phyloP scores from a whole-genome alignment of 2,329 filamentous ascomycete species.

The Aspergillus hiratsukae region DNA sequence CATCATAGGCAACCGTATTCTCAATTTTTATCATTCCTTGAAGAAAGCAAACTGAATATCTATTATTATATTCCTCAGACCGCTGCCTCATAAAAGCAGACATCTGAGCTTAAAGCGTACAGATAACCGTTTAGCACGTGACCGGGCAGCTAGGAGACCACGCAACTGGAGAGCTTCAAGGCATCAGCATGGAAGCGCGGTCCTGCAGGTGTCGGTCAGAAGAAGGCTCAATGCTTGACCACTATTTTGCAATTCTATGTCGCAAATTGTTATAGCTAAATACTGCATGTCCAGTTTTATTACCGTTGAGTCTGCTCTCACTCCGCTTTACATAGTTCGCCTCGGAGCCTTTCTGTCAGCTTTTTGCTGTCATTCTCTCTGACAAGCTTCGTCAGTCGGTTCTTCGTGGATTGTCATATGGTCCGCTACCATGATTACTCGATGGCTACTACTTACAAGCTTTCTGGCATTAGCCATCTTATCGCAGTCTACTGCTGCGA shows the following conservation, averaged over 20 bases:
- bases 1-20: background rate
- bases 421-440: conserved; percentile 34
- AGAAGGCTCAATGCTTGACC: background rate
- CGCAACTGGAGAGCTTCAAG: conserved; percentile 16
- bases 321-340: background rate
- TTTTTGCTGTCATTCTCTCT: background rate
- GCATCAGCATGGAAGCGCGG: background rate
- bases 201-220: background rate
- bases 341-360: background rate
- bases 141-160: conserved; percentile 27
- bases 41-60: background rate
- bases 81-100: background rate
- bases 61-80: background rate
- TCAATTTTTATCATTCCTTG: background rate
- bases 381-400: background rate
- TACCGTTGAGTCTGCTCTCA: background rate
- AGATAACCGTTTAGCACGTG: conserved; percentile 27
- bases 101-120: conserved; percentile 1
- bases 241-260: background rate
- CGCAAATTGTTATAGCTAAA: background rate
- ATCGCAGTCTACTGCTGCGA: conserved; percentile 41
- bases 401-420: background rate
- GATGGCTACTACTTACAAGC: conserved; percentile 45
- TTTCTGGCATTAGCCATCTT: conserved; percentile 51
- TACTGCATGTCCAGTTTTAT: background rate